Evolutionary conservation across 2,329 filamentous ascomycete genomes (phyloP).

Genomic region (Microdochium paspali): DNA sequence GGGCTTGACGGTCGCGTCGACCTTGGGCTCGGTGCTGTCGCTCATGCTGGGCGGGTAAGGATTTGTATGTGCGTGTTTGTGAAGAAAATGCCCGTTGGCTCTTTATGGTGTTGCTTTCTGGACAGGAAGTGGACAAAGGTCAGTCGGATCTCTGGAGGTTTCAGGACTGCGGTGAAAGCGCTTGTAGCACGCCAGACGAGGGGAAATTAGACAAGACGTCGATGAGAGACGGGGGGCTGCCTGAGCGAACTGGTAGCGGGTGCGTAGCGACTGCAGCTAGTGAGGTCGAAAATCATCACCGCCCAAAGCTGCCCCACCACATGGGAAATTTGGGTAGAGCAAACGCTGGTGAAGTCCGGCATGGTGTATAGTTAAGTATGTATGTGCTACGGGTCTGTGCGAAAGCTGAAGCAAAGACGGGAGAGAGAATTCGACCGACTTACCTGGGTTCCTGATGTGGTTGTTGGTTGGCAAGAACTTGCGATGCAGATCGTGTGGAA

Average conservation of each 20-base stretch:
- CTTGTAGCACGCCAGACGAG: constrained; percentile 32
- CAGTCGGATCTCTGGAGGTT: too few relatives aligned
- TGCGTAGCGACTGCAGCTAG: neutral
- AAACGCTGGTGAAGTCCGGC: too few relatives aligned
- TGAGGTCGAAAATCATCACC: constrained; percentile 1
- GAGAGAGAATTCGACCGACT: too few relatives aligned
- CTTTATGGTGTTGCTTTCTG: constrained; percentile 13
- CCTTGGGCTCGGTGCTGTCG: constrained; percentile 46
- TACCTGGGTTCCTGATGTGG: neutral
- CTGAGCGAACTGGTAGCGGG: neutral
- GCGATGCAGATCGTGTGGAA: neutral
- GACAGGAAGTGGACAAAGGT: constrained; percentile 27
- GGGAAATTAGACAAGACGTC: neutral
- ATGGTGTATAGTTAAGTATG: too few relatives aligned
- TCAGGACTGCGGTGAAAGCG: constrained; percentile 36
- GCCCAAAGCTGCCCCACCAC: neutral
- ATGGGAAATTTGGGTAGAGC: neutral
- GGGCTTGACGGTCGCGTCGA: constrained; percentile 36
- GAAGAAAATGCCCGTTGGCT: constrained; percentile 1
- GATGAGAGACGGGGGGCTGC: neutral
- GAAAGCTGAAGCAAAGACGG: neutral
- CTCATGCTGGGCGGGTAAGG: constrained; percentile 35
- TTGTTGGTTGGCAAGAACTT: neutral
- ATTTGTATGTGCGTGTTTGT: constrained; percentile 1
- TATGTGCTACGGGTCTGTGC: too few relatives aligned